Evolutionary conservation across 2,329 filamentous ascomycete species (phyloP).

Genomic region (Botrytis elliptica): DNA sequence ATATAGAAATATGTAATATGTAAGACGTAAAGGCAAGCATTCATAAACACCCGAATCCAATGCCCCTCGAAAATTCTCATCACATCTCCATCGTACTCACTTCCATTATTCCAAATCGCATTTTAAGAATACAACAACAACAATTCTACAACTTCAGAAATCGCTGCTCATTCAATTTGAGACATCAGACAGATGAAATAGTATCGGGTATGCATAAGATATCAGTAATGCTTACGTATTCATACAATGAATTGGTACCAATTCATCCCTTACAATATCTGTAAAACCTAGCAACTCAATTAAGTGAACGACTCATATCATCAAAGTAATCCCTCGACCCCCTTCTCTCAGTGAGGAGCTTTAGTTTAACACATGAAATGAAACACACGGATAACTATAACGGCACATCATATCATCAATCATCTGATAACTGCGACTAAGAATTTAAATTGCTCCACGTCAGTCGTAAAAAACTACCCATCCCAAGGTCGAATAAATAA

Average conservation of each 20-base stretch:
- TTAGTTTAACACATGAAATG: not conserved
- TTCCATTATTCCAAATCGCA: not conserved
- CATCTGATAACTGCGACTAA: not conserved
- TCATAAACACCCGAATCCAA: not conserved
- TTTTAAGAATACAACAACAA: not conserved
- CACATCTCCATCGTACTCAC: not conserved
- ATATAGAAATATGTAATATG: too few species aligned
- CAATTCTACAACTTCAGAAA: not conserved
- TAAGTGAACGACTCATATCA: not conserved
- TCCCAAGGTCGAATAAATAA: not conserved
- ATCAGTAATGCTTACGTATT: not conserved
- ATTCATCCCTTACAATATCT: not conserved
- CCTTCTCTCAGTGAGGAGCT: not conserved
- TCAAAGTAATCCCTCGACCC: not conserved
- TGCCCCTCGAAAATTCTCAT: not conserved
- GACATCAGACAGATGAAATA: not conserved
- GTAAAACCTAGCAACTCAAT: not conserved
- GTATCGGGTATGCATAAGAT: not conserved
- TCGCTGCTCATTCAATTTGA: not conserved
- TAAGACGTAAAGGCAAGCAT: not conserved
- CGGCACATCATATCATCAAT: not conserved
- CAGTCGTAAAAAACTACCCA: conserved; percentile 9
- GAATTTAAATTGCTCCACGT: conserved; percentile 14
- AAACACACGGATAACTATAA: not conserved
- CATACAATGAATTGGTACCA: not conserved